These are phyloP conservation scores for Pseudogymnoascus sp. DNA, from an alignment of 2,329 filamentous ascomycete genomes.

Conservation along the genomic window DNA sequence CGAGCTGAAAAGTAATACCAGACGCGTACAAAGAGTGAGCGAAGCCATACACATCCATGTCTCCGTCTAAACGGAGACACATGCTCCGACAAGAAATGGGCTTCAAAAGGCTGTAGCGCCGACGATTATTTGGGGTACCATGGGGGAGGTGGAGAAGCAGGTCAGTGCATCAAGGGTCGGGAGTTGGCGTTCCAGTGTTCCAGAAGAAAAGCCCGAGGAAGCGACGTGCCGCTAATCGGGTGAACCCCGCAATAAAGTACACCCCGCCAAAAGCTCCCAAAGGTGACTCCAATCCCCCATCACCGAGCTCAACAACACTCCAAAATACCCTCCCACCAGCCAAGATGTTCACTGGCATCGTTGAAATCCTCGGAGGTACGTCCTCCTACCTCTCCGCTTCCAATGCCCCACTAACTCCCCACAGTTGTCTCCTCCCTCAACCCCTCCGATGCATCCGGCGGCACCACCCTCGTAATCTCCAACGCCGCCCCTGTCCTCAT, in stretches of 20 bases:
- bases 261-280: slow-evolving; percentile 7
- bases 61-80: neutral
- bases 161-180: slow-evolving; percentile 3
- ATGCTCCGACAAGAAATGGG: neutral
- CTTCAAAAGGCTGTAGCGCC: slow-evolving; percentile 6
- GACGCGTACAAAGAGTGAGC: neutral
- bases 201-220: slow-evolving; percentile 6
- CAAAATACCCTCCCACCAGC: neutral
- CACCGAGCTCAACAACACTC: slow-evolving; percentile 6
- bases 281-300: slow-evolving; percentile 1
- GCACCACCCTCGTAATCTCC: slow-evolving; percentile 83
- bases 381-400: slow-evolving; percentile 25
- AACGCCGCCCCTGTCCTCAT: slow-evolving; percentile 64
- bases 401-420: slow-evolving; percentile 25
- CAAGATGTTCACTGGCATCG: slow-evolving; percentile 89
- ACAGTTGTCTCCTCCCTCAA: slow-evolving; percentile 78
- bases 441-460: slow-evolving; percentile 72
- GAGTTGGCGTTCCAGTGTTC: slow-evolving; percentile 7
- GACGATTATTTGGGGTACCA: neutral
- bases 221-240: slow-evolving; percentile 3
- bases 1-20: neutral
- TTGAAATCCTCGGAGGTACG: slow-evolving; percentile 87
- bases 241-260: slow-evolving; percentile 7
- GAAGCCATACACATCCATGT: slow-evolving; percentile 2
- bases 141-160: neutral